phyloP scores from a whole-genome alignment of 2,329 filamentous ascomycete species.

The Fusarium nelsonii region DNA sequence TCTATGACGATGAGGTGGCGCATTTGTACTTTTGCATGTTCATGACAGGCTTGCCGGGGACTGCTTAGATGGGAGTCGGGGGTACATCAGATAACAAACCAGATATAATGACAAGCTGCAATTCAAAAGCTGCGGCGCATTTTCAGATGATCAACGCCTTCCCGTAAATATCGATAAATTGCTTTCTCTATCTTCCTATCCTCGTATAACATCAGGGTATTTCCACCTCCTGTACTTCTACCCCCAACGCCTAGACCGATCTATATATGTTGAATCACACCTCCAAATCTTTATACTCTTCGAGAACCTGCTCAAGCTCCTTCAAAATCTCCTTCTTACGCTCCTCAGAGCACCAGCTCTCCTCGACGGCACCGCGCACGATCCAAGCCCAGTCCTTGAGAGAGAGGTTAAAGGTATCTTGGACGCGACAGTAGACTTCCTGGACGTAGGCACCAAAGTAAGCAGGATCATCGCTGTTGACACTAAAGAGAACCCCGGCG shows the following conservation, averaged over 20 bases:
- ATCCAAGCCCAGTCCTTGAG: slow-evolving; percentile 76
- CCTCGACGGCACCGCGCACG: slow-evolving; percentile 70
- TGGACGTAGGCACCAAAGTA: slow-evolving; percentile 82
- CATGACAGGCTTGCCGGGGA: slow-evolving; percentile 8
- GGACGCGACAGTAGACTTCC: slow-evolving; percentile 79
- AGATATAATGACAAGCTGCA: slow-evolving; percentile 9
- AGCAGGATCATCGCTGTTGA: slow-evolving; percentile 81
- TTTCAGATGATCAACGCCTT: slow-evolving; percentile 16
- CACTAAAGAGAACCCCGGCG: slow-evolving; percentile 73
- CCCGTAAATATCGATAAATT: slow-evolving; percentile 1
- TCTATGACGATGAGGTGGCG: neutral
- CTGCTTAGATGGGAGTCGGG: slow-evolving; percentile 10
- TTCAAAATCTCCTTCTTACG: slow-evolving; percentile 71
- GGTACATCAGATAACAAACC: slow-evolving; percentile 9
- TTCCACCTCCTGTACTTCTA: neutral
- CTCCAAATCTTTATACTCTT: slow-evolving; percentile 29
- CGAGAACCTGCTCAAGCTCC: slow-evolving; percentile 54
- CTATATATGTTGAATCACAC: neutral
- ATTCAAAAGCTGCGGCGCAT: slow-evolving; percentile 12
- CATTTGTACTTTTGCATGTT: slow-evolving; percentile 15
- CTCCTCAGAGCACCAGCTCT: slow-evolving; percentile 75
- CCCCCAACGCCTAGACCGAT: slow-evolving; percentile 16
- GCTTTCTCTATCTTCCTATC: neutral
- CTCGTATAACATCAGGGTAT: slow-evolving; percentile 22
- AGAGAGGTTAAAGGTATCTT: slow-evolving; percentile 74